A percentile compares a stretch with the other conserved stretches of the same genome.
Evolutionary conservation across 768 basidiomycete genomes (phyloP).

Genomic region (Gymnopilus junonius): DNA sequence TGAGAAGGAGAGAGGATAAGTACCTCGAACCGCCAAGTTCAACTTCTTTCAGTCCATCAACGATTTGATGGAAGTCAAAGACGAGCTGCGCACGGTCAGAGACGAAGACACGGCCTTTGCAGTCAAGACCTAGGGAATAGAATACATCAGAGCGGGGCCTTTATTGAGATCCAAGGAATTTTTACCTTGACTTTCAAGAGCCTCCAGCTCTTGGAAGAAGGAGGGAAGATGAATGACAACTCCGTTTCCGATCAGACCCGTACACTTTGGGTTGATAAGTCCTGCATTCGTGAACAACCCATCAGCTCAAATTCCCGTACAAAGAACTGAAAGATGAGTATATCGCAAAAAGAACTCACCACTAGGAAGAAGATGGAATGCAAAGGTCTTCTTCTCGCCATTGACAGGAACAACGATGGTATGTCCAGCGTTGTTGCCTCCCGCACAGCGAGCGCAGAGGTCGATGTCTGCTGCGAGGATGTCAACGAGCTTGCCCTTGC

Average conservation of each 20-base stretch:
- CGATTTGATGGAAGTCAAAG: slow-evolving; percentile 99
- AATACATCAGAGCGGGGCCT: neutral
- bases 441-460: slow-evolving; percentile 94
- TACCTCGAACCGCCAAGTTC: slow-evolving; percentile 91
- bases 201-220: slow-evolving; percentile 92
- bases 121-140: slow-evolving; percentile 72
- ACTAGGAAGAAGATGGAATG: slow-evolving; percentile 94
- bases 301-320: slow-evolving; percentile 10
- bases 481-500: slow-evolving; percentile 96
- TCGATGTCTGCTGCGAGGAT: slow-evolving; percentile 90
- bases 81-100: slow-evolving; percentile 98
- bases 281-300: slow-evolving; percentile 45
- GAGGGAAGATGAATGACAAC: slow-evolving; percentile 97
- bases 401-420: slow-evolving; percentile 89
- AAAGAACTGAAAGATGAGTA: no score
- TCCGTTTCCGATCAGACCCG: slow-evolving; percentile 89
- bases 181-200: slow-evolving; percentile 80
- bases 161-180: slow-evolving; percentile 10
- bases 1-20: slow-evolving; percentile 5
- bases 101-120: slow-evolving; percentile 82
- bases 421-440: slow-evolving; percentile 99
- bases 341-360: slow-evolving; percentile 57
- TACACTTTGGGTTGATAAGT: slow-evolving; percentile 84
- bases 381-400: slow-evolving; percentile 80
- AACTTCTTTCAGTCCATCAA: slow-evolving; percentile 97